Conservation (phyloP, 139 green algal species). For the Edaphochlamys debaryana region DNA sequence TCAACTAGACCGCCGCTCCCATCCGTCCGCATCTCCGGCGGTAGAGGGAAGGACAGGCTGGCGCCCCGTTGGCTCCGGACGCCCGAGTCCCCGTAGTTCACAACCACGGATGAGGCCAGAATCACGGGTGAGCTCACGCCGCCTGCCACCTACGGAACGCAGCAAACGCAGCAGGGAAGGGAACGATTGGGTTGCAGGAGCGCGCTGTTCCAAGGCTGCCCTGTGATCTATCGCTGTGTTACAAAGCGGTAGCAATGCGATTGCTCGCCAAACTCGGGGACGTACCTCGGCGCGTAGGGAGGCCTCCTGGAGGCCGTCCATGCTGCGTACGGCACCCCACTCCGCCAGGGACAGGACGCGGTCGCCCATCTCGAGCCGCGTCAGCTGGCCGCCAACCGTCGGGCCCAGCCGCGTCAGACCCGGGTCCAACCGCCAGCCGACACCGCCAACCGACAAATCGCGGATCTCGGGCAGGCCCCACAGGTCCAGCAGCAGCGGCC, state of each 20-base stretch:
- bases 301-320: conserved; percentile 4
- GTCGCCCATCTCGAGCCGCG: background rate
- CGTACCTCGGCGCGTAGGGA: background rate
- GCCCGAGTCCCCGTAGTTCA: no score
- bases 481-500: background rate
- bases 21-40: background rate
- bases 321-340: background rate
- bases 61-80: no score
- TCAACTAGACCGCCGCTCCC: no score
- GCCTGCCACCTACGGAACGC: no score
- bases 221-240: no score
- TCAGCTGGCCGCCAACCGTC: background rate
- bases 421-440: background rate
- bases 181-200: no score
- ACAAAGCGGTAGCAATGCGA: no score
- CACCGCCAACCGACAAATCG: background rate
- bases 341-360: background rate
- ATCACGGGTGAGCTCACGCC: background rate
- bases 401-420: background rate
- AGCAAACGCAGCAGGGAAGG: no score
- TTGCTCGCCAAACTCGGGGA: no score
- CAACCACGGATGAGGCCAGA: background rate
- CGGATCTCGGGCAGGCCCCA: background rate
- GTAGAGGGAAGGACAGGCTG: background rate
- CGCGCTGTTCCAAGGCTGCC: no score